Conservation (phyloP, 345 rosid genomes). For the Syzygium jambos region DNA sequence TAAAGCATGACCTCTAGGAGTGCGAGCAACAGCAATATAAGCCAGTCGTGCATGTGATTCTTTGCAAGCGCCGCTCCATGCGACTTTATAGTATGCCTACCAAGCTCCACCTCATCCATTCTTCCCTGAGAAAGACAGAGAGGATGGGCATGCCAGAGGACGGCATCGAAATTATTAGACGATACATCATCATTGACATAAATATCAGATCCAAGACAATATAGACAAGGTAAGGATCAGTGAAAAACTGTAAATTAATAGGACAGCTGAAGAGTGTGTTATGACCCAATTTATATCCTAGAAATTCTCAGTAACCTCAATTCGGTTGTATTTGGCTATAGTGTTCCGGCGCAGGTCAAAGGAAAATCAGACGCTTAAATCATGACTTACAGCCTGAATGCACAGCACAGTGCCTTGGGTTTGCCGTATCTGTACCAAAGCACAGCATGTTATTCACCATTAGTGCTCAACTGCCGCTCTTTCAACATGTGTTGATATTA, state of each 20-base stretch:
- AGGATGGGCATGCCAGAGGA: background rate
- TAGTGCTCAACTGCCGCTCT: background rate
- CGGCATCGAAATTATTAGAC: background rate
- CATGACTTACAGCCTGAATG: background rate
- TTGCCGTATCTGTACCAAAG: background rate
- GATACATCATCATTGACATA: background rate
- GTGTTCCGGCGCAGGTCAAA: background rate
- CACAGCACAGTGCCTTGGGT: background rate
- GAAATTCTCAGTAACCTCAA: background rate
- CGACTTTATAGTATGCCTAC: slow-evolving; percentile 36
- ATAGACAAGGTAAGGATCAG: background rate
- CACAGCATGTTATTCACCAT: background rate
- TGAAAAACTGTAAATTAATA: background rate
- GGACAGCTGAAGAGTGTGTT: background rate
- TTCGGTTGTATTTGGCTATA: background rate
- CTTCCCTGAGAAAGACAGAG: background rate
- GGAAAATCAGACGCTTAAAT: background rate
- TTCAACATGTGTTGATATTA: background rate
- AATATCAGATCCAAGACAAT: background rate
- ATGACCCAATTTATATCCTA: background rate
- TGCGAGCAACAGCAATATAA: slow-evolving; percentile 48
- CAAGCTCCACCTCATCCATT: slow-evolving; percentile 17
- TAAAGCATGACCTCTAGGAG: slow-evolving; percentile 28
- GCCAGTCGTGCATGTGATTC: slow-evolving; percentile 65
- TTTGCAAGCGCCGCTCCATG: slow-evolving; percentile 55